Conservation (phyloP, 2,329 filamentous ascomycete genomes). For the Rutstroemia sp. region DNA sequence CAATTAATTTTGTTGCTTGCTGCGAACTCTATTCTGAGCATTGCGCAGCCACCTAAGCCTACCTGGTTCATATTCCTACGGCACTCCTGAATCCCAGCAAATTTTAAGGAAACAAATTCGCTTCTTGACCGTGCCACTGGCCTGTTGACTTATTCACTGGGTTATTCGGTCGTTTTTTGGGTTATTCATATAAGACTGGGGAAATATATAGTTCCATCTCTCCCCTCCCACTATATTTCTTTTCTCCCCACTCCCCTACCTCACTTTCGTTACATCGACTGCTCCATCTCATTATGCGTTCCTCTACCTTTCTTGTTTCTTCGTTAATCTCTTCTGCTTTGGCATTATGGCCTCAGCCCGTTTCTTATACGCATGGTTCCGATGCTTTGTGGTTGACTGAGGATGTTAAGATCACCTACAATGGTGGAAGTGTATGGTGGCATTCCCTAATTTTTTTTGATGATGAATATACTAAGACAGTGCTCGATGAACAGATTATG, state of each 20-base stretch:
- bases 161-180: background rate
- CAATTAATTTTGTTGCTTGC: background rate
- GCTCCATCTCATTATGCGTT: constrained; percentile 14
- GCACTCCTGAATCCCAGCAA: constrained; percentile 1
- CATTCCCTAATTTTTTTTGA: constrained; percentile 24
- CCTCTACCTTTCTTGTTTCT: constrained; percentile 15
- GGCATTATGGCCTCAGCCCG: constrained; percentile 52
- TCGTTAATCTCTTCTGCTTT: constrained; percentile 15
- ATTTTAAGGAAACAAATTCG: background rate
- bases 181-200: background rate
- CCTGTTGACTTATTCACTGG: background rate
- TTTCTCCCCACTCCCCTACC: background rate
- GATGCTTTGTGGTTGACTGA: constrained; percentile 46
- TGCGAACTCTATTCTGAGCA: constrained; percentile 3
- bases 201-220: constrained; percentile 31
- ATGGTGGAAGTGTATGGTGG: constrained; percentile 48
- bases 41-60: background rate
- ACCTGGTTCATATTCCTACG: constrained; percentile 2
- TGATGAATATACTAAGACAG: constrained; percentile 22
- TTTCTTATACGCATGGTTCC: constrained; percentile 43
- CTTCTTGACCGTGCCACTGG: background rate
- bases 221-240: constrained; percentile 28
- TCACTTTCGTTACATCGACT: background rate
- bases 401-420: constrained; percentile 48
- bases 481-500: constrained; percentile 12